Evolutionary conservation across 129 eudicot genomes (phyloP).

Genomic region (Chrysanthemum lavandulifolium): DNA sequence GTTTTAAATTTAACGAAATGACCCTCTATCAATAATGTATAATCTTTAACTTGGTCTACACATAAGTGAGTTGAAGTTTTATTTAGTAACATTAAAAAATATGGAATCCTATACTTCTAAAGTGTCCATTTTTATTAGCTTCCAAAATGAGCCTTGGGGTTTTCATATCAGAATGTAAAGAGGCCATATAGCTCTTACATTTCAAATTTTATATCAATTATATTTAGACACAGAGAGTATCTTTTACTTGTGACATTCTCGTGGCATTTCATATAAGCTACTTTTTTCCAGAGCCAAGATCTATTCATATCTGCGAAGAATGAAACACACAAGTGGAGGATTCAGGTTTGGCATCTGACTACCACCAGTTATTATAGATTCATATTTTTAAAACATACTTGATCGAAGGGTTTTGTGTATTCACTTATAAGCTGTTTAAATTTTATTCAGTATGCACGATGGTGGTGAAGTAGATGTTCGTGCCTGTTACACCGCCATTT

Average conservation of each 20-base stretch:
- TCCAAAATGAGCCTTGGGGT: background rate
- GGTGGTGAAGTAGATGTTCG: conserved; percentile 97
- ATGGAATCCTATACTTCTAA: background rate
- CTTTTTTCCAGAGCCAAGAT: conserved; percentile 50
- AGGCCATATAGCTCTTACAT: background rate
- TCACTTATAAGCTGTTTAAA: conserved; percentile 6
- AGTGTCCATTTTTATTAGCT: background rate
- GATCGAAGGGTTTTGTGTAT: background rate
- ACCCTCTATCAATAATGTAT: conserved; percentile 2
- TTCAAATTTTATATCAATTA: background rate
- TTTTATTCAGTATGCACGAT: conserved; percentile 79
- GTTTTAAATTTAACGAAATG: background rate
- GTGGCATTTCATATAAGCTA: conserved; percentile 21
- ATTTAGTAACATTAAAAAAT: background rate
- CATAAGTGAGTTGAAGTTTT: background rate
- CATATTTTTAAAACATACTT: conserved; percentile 7
- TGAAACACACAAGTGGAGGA: conserved; percentile 81
- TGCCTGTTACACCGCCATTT: conserved; percentile 95
- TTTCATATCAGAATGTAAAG: conserved; percentile 1
- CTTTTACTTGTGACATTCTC: conserved; percentile 11
- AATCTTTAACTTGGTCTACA: background rate
- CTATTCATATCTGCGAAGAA: conserved; percentile 60
- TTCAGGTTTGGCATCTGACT: conserved; percentile 56
- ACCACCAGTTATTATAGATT: conserved; percentile 4
- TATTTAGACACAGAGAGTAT: background rate